phyloP scores from a whole-genome alignment of 129 eudicot species.

The Centrapalus pauciflorus region DNA sequence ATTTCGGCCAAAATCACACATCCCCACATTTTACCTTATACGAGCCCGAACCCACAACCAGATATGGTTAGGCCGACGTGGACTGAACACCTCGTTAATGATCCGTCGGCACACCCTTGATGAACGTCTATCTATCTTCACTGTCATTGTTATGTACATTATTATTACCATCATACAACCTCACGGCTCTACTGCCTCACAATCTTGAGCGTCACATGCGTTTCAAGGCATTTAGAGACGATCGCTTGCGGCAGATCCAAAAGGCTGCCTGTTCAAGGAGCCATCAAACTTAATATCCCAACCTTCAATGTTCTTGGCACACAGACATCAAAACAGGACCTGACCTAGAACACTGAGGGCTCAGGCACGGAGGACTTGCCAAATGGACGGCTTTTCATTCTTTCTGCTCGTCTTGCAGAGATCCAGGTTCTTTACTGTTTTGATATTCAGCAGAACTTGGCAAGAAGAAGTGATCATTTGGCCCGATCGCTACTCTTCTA shows the following conservation, averaged over 20 bases:
- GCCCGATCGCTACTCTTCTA: constrained; percentile 67
- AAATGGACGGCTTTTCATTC: constrained; percentile 36
- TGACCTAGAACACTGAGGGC: constrained; percentile 72
- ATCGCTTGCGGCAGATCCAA: constrained; percentile 50
- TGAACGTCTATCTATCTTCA: no score
- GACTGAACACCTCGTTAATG: no score
- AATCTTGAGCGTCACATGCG: constrained; percentile 64
- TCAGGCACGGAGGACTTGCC: constrained; percentile 40
- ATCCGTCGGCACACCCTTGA: no score
- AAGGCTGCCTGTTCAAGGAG: constrained; percentile 61
- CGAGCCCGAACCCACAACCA: neutral
- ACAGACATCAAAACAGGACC: constrained; percentile 68
- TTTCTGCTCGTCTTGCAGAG: constrained; percentile 51
- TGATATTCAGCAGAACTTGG: constrained; percentile 56
- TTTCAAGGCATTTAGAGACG: constrained; percentile 44
- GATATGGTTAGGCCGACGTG: no score
- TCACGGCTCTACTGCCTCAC: constrained; percentile 28
- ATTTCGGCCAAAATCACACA: constrained; percentile 24
- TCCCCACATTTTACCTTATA: neutral
- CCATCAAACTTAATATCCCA: constrained; percentile 90
- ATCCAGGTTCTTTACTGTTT: constrained; percentile 37
- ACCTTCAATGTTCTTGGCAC: constrained; percentile 82
- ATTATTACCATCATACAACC: neutral
- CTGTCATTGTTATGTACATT: constrained; percentile 3
- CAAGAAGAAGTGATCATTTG: constrained; percentile 66